These are phyloP conservation scores for Taphrina deformans DNA, from an alignment of 1,139 yeast genomes.

Conservation along the genomic window DNA sequence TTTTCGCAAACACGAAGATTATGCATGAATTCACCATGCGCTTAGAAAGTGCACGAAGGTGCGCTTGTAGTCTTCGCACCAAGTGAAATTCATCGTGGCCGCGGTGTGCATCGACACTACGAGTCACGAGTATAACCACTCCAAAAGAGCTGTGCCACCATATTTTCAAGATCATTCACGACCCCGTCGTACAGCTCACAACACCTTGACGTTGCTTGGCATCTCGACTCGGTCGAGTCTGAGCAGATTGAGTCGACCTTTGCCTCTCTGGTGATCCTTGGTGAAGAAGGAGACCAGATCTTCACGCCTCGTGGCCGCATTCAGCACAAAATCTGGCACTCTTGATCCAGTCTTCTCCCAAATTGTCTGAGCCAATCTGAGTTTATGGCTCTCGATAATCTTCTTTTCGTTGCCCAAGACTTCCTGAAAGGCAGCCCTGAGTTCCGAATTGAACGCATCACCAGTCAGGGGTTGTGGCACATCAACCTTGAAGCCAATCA, in stretches of 20 bases:
- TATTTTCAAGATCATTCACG: neutral
- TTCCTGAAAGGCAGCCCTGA: neutral
- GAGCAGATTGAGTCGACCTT: neutral
- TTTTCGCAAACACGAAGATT: too few species aligned
- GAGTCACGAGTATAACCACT: too few species aligned
- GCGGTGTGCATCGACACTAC: too few species aligned
- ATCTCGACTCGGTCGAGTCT: slow-evolving; percentile 6
- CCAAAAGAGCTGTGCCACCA: too few species aligned
- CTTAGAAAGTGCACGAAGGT: too few species aligned
- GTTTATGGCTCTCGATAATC: slow-evolving; percentile 2
- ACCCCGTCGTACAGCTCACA: neutral
- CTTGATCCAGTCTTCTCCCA: slow-evolving; percentile 14
- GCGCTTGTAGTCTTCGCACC: too few species aligned
- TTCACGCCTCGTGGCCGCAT: neutral
- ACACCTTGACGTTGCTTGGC: slow-evolving; percentile 12
- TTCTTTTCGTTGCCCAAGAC: neutral
- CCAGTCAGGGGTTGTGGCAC: slow-evolving; percentile 6
- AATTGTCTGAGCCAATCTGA: slow-evolving; percentile 5
- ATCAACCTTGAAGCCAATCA: slow-evolving; percentile 14
- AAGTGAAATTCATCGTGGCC: too few species aligned
- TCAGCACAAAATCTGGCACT: slow-evolving; percentile 16
- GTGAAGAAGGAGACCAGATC: slow-evolving; percentile 2
- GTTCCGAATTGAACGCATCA: neutral
- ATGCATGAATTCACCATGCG: too few species aligned
- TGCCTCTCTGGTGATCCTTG: neutral